Evolutionary conservation across 352 stramenopile species (phyloP).

Genomic region (Phytophthora nicotianae): DNA sequence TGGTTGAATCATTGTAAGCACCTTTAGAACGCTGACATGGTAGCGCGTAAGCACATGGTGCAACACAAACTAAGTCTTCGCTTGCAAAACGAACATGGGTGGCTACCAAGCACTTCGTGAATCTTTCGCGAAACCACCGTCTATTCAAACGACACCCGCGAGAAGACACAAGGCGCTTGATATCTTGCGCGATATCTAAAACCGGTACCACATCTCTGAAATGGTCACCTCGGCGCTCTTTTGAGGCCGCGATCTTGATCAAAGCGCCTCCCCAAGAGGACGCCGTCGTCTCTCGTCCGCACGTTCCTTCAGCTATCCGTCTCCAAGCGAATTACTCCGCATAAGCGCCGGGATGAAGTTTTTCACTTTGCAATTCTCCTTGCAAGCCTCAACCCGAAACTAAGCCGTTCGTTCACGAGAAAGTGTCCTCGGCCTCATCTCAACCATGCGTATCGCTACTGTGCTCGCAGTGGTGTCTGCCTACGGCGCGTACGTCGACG

Average conservation of each 20-base stretch:
- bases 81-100: too few relatives aligned
- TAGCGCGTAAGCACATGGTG: too few relatives aligned
- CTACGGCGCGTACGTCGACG: slow-evolving; percentile 9
- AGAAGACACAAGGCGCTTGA: not conserved
- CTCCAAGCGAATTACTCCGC: not conserved
- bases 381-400: slow-evolving; percentile 9
- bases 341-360: not conserved
- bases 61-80: too few relatives aligned
- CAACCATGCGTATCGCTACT: slow-evolving; percentile 23
- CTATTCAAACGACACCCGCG: not conserved
- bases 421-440: not conserved
- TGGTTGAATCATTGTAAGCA: too few relatives aligned
- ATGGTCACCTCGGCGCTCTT: not conserved
- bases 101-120: too few relatives aligned
- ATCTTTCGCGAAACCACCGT: not conserved
- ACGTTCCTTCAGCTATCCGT: not conserved
- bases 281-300: not conserved
- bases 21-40: too few relatives aligned
- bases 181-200: slow-evolving; percentile 1
- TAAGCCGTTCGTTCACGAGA: not conserved
- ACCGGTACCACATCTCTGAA: not conserved
- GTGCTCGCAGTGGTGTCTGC: slow-evolving; percentile 15
- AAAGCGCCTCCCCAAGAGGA: not conserved
- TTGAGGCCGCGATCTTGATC: not conserved
- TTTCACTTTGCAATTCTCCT: slow-evolving; percentile 11